Conservation (phyloP, 129 eudicot species). For the Flaveria bidentis region DNA sequence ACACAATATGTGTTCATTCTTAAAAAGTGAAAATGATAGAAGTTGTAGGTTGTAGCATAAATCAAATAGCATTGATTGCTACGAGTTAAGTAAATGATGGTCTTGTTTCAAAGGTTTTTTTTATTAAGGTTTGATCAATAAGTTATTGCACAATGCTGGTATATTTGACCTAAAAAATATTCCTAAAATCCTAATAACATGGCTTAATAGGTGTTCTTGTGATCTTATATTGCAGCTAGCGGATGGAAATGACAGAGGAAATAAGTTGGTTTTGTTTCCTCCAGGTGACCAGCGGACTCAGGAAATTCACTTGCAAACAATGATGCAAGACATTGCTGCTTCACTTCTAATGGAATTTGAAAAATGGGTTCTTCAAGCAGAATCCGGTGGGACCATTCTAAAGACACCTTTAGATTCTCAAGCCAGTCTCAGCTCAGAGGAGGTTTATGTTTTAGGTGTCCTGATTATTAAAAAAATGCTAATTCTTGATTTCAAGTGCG, state of each 20-base stretch:
- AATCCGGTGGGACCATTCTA: constrained; percentile 94
- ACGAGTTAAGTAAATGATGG: constrained; percentile 12
- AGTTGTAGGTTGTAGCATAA: constrained; percentile 8
- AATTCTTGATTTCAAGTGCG: constrained; percentile 13
- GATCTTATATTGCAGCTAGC: constrained; percentile 61
- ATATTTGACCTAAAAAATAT: background rate
- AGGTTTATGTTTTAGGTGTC: constrained; percentile 99
- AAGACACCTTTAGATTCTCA: constrained; percentile 99
- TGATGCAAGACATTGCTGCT: constrained; percentile 99
- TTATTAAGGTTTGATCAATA: constrained; percentile 21
- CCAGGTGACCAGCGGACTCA: constrained; percentile 91
- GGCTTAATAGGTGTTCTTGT: constrained; percentile 27
- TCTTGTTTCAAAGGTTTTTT: constrained; percentile 1
- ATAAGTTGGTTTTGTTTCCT: constrained; percentile 76
- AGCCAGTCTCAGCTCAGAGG: constrained; percentile 99
- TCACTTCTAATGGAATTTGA: constrained; percentile 95
- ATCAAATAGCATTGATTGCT: constrained; percentile 6
- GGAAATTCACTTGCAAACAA: constrained; percentile 89
- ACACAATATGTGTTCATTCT: constrained; percentile 7
- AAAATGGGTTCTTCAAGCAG: constrained; percentile 92
- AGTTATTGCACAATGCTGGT: background rate
- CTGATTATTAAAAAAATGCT: constrained; percentile 47
- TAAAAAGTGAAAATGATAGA: background rate
- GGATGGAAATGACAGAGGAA: constrained; percentile 62
- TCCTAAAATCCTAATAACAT: constrained; percentile 13